A percentile compares a stretch with the other conserved stretches of the same genome.
Evolutionary conservation across 495 filamentous ascomycete genomes (phyloP).

Genomic region (Sordaria brevicollis): DNA sequence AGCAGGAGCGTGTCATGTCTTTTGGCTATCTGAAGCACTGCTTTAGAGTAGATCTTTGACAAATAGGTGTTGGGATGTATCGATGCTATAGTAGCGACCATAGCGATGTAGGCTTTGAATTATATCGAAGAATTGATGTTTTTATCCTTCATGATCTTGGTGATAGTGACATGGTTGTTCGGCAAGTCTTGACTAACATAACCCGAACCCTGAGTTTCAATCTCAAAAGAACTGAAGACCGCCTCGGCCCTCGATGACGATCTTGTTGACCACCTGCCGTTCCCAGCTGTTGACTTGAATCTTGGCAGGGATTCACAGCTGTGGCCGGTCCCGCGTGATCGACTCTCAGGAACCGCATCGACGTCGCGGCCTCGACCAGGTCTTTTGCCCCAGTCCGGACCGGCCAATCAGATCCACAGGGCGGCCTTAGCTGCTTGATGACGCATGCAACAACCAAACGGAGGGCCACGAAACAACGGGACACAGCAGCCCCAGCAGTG

Average conservation of each 20-base stretch:
- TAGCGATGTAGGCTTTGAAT: not conserved
- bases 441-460: not conserved
- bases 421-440: not conserved
- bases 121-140: not conserved
- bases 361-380: not conserved
- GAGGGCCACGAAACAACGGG: not conserved
- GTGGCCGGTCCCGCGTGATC: not conserved
- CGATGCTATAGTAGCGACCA: not conserved
- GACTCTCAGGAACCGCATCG: not conserved
- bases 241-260: too few relatives aligned
- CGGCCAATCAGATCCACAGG: not conserved
- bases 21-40: not conserved
- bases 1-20: not conserved
- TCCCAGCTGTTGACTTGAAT: not conserved
- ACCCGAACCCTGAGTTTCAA: not conserved
- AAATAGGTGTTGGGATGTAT: not conserved
- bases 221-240: not conserved
- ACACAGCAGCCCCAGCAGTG: not conserved
- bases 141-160: not conserved
- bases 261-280: not conserved
- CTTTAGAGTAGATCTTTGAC: not conserved
- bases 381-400: not conserved
- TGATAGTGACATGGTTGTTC: not conserved
- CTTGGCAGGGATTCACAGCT: not conserved
- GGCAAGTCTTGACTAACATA: not conserved